These are phyloP conservation scores for Sarocladium kiliense DNA, from an alignment of 2,329 filamentous ascomycete genomes.

Conservation along the genomic window DNA sequence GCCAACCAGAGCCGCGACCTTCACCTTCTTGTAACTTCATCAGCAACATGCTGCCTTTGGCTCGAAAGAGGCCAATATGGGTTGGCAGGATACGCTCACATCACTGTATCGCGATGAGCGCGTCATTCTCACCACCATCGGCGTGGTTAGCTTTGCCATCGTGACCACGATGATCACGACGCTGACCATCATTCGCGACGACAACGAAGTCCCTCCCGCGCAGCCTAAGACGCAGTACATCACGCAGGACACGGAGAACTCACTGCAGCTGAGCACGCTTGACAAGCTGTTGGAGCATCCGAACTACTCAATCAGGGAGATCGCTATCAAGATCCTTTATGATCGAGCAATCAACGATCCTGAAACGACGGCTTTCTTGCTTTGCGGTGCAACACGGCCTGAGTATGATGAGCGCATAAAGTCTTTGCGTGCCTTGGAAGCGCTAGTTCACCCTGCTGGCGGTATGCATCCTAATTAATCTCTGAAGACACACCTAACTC, in stretches of 20 bases:
- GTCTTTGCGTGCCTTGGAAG: conserved; percentile 47
- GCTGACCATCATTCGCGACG: conserved; percentile 55
- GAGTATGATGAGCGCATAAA: conserved; percentile 55
- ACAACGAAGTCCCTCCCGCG: conserved; percentile 60
- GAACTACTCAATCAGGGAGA: conserved; percentile 67
- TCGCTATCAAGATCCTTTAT: conserved; percentile 55
- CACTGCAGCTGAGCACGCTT: conserved; percentile 61
- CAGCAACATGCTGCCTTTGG: conserved; percentile 3
- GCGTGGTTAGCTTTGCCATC: conserved; percentile 54
- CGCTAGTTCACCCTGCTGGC: conserved; percentile 42
- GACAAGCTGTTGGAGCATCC: conserved; percentile 64
- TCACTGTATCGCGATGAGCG: conserved; percentile 43
- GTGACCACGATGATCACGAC: conserved; percentile 51
- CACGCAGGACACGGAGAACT: conserved; percentile 70
- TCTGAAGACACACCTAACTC: not conserved
- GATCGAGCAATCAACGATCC: conserved; percentile 55
- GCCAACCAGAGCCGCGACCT: not conserved
- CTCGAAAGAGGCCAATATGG: conserved; percentile 29
- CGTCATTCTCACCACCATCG: conserved; percentile 47
- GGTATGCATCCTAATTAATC: conserved; percentile 18
- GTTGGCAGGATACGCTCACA: conserved; percentile 24
- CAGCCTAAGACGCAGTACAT: conserved; percentile 68
- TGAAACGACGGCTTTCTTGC: conserved; percentile 41
- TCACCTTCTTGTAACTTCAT: not conserved
- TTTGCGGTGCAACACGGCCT: conserved; percentile 54